Conservation (phyloP, 768 basidiomycete genomes). For the Kwoniella bestiolae region DNA sequence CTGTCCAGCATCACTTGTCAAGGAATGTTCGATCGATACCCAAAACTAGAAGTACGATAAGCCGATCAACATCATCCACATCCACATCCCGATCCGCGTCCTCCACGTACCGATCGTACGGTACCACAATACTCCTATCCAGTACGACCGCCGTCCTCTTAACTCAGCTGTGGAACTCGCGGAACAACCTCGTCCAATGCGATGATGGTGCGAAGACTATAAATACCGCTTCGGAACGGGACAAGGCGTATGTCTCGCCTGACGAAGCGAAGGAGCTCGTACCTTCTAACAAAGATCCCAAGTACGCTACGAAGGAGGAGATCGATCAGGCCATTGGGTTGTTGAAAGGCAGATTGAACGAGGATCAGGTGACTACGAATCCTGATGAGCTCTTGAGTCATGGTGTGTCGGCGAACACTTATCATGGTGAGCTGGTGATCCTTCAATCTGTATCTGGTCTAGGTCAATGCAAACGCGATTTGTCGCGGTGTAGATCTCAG, state of each 20-base stretch:
- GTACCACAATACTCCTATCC: not conserved
- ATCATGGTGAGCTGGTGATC: constrained; percentile 31
- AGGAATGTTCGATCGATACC: not conserved
- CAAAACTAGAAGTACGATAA: not conserved
- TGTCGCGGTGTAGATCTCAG: too few relatives aligned
- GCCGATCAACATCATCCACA: not conserved
- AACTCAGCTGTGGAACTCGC: constrained; percentile 5
- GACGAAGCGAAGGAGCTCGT: not conserved
- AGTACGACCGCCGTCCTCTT: constrained; percentile 4
- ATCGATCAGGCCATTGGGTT: constrained; percentile 18
- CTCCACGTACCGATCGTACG: not conserved
- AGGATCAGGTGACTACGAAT: constrained; percentile 32
- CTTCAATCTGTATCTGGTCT: not conserved
- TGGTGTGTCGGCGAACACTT: constrained; percentile 34
- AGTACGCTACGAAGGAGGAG: constrained; percentile 18
- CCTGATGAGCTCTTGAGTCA: constrained; percentile 33
- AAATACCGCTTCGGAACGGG: not conserved
- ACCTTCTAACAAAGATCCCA: constrained; percentile 4
- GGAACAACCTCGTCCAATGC: not conserved
- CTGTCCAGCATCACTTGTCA: not conserved
- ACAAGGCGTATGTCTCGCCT: constrained; percentile 12
- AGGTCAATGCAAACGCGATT: too few relatives aligned
- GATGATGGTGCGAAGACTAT: constrained; percentile 1
- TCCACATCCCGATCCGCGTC: not conserved
- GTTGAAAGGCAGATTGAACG: constrained; percentile 16